These are phyloP conservation scores for Mucuna pruriens DNA, from an alignment of 306 rosid genomes.

Conservation along the genomic window DNA sequence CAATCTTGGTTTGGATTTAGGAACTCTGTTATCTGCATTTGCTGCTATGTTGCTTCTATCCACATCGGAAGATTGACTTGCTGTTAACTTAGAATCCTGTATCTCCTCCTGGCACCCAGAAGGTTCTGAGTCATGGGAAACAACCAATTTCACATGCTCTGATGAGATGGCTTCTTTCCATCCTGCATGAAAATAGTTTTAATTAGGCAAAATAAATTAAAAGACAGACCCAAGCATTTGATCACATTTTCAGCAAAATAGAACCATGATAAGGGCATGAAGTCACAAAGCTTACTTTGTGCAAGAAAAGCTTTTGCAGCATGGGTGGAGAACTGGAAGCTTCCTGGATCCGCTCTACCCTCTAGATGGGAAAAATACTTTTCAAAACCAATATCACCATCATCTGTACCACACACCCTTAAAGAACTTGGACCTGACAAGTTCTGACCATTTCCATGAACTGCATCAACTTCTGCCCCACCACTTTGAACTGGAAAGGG, in stretches of 20 bases:
- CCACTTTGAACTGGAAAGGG: constrained; percentile 49
- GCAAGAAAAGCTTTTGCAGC: constrained; percentile 70
- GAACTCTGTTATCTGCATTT: constrained; percentile 47
- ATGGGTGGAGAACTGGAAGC: constrained; percentile 40
- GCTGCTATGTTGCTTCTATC: constrained; percentile 44
- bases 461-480: constrained; percentile 46
- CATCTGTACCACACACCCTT: constrained; percentile 40
- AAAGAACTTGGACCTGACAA: constrained; percentile 37
- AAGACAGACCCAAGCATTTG: neutral
- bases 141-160: constrained; percentile 60
- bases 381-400: constrained; percentile 28
- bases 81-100: constrained; percentile 41
- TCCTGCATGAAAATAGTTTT: constrained; percentile 56
- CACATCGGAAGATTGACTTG: constrained; percentile 39
- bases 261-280: neutral
- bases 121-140: constrained; percentile 48
- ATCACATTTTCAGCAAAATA: neutral
- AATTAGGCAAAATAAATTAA: constrained; percentile 15
- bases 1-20: constrained; percentile 52
- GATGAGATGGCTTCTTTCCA: constrained; percentile 75
- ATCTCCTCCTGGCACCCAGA: constrained; percentile 36
- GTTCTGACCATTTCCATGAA: constrained; percentile 42
- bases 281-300: constrained; percentile 57
- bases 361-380: constrained; percentile 29
- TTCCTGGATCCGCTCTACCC: constrained; percentile 34